These are phyloP conservation scores for Aleurites moluccanus DNA, from an alignment of 441 rosid genomes.

Conservation along the genomic window DNA sequence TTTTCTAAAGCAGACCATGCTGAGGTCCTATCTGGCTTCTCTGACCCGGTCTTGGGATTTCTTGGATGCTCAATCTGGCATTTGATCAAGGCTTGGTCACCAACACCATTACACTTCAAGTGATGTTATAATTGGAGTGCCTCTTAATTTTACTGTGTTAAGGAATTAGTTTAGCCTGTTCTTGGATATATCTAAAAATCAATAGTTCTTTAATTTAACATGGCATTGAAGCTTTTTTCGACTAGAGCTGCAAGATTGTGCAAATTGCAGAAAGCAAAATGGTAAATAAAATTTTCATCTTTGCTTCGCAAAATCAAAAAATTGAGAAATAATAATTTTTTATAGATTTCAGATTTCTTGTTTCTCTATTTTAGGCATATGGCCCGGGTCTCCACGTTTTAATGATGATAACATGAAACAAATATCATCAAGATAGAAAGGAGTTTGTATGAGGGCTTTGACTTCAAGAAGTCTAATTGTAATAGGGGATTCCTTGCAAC, in stretches of 20 bases:
- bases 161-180: no score
- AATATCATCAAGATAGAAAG: constrained; percentile 74
- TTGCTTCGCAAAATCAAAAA: no score
- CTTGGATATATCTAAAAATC: no score
- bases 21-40: constrained; percentile 1
- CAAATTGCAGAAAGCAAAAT: background rate
- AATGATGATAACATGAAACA: constrained; percentile 48
- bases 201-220: no score
- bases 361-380: constrained; percentile 44
- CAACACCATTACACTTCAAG: background rate
- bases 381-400: constrained; percentile 87
- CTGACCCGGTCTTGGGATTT: constrained; percentile 1
- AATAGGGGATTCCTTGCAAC: constrained; percentile 43
- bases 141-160: background rate
- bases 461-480: constrained; percentile 57
- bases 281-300: no score
- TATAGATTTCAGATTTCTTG: no score
- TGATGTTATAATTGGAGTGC: constrained; percentile 23
- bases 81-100: background rate
- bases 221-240: background rate
- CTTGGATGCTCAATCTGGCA: background rate
- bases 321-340: no score
- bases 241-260: background rate
- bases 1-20: background rate
- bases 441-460: constrained; percentile 61